Conservation (phyloP, 2,329 filamentous ascomycete species). For the Cladosporium colombiae region DNA sequence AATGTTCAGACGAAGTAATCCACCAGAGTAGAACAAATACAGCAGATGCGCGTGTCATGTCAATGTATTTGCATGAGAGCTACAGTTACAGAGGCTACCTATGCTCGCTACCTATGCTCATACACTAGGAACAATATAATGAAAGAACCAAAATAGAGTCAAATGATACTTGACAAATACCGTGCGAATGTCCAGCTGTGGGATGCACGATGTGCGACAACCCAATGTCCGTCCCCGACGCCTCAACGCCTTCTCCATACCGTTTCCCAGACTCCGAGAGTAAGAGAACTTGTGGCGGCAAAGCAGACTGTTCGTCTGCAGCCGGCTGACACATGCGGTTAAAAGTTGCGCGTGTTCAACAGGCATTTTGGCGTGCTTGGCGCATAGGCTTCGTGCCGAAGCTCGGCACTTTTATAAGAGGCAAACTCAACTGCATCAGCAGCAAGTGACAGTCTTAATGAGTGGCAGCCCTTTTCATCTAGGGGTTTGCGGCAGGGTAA, state of each 20-base stretch:
- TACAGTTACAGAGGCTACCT: conserved; percentile 9
- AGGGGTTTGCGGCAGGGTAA: conserved; percentile 12
- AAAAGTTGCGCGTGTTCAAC: background rate
- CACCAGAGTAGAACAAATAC: too few species aligned
- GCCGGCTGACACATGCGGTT: background rate
- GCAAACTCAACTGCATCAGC: background rate
- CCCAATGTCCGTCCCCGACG: background rate
- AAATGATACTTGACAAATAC: background rate
- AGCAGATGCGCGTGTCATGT: too few species aligned
- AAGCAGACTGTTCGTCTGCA: background rate
- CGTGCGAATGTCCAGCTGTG: background rate
- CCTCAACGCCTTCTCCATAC: background rate
- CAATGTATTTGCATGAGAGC: background rate
- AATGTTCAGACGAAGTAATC: too few species aligned
- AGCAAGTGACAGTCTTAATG: background rate
- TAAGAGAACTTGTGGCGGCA: background rate
- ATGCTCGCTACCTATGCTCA: conserved; percentile 6
- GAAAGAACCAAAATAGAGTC: background rate
- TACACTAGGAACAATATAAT: background rate
- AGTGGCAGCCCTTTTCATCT: background rate
- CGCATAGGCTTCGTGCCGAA: background rate
- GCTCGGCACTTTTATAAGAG: background rate
- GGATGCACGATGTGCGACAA: background rate
- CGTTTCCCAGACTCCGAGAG: background rate
- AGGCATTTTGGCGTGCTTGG: background rate